Percentiles rank a stretch among this genome's conserved stretches.
phyloP scores from a whole-genome alignment of 2,329 filamentous ascomycete species.

The Torrubiella hemipterigena region DNA sequence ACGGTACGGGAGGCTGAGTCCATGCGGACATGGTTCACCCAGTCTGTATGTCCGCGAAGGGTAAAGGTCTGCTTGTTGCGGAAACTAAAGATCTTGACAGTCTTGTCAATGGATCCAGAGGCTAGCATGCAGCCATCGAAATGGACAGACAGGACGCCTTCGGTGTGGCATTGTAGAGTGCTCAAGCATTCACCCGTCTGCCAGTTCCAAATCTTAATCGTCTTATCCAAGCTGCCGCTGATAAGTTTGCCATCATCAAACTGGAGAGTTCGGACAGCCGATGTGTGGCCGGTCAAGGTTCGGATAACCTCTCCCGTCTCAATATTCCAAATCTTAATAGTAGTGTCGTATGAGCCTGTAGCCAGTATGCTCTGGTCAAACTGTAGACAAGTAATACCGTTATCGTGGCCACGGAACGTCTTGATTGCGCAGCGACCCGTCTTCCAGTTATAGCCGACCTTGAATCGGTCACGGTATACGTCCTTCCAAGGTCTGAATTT shows the following conservation, averaged over 20 bases:
- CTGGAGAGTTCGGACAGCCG: constrained; percentile 77
- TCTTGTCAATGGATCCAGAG: constrained; percentile 80
- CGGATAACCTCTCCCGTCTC: constrained; percentile 76
- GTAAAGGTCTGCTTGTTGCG: constrained; percentile 69
- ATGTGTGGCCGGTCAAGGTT: constrained; percentile 73
- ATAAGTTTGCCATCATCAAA: constrained; percentile 90
- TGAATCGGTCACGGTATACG: constrained; percentile 89
- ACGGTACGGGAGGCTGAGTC: constrained; percentile 73
- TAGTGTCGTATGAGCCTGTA: constrained; percentile 89
- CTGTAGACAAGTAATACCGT: constrained; percentile 47
- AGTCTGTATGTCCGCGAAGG: constrained; percentile 77
- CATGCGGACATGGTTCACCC: constrained; percentile 92
- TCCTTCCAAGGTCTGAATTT: constrained; percentile 77
- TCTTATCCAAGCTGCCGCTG: constrained; percentile 78
- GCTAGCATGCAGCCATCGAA: constrained; percentile 77
- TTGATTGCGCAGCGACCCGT: constrained; percentile 79
- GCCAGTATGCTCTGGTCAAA: constrained; percentile 84
- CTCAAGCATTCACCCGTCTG: constrained; percentile 77
- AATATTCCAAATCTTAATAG: constrained; percentile 93
- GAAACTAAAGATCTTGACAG: constrained; percentile 88
- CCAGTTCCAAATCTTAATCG: constrained; percentile 94
- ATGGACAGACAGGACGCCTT: constrained; percentile 77
- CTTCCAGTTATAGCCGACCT: constrained; percentile 96
- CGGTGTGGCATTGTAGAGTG: constrained; percentile 66
- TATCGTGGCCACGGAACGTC: constrained; percentile 73